Evolutionary conservation across 805 yeast genomes (phyloP).

Genomic region (Myxozyma melibiosi): DNA sequence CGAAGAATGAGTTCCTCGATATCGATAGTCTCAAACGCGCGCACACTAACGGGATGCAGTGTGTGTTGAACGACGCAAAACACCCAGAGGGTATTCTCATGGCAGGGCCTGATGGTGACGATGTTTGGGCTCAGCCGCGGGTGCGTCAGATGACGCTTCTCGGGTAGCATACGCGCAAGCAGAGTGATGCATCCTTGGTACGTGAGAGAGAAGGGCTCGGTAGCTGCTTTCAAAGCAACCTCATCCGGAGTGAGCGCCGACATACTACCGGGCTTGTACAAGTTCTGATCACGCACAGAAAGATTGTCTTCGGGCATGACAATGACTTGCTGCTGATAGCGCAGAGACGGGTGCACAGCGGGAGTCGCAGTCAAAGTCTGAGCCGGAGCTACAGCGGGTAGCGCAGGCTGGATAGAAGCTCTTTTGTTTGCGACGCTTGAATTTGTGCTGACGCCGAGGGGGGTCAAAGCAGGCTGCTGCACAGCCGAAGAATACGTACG

Average conservation of each 20-base stretch:
- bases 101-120: constrained; percentile 32
- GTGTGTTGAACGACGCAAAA: constrained; percentile 32
- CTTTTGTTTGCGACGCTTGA: too few relatives aligned
- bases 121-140: constrained; percentile 33
- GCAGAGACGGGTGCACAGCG: background rate
- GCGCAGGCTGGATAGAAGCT: too few relatives aligned
- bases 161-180: constrained; percentile 30
- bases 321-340: constrained; percentile 11
- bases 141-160: constrained; percentile 28
- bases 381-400: background rate
- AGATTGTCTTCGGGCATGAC: constrained; percentile 24
- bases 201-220: constrained; percentile 28
- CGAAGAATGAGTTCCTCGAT: constrained; percentile 29
- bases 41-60: constrained; percentile 33
- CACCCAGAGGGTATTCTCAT: constrained; percentile 32
- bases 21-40: constrained; percentile 33
- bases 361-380: background rate
- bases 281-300: constrained; percentile 4
- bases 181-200: constrained; percentile 32
- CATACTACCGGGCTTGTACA: constrained; percentile 25
- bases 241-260: constrained; percentile 31
- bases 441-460: constrained; percentile 19
- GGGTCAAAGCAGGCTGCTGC: constrained; percentile 10
- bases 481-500: constrained; percentile 29
- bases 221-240: constrained; percentile 20